Evolutionary conservation across 2,329 filamentous ascomycete species (phyloP).

Genomic region (Cercospora citrullina): DNA sequence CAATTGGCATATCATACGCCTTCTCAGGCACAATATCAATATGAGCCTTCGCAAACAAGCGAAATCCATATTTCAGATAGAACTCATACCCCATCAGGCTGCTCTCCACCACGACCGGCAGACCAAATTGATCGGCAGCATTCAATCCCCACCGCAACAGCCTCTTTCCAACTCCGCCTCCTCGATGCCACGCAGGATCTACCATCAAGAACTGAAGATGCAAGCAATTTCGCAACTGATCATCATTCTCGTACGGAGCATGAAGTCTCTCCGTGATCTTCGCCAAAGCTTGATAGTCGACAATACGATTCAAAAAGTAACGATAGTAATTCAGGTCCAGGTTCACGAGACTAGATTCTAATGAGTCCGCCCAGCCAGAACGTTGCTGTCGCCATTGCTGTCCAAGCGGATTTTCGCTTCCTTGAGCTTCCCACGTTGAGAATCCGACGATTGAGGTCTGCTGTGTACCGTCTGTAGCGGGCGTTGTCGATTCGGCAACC

Average conservation of each 20-base stretch:
- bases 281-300: constrained; percentile 21
- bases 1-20: constrained; percentile 26
- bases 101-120: constrained; percentile 24
- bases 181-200: constrained; percentile 24
- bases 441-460: constrained; percentile 22
- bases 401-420: constrained; percentile 17
- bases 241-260: constrained; percentile 15
- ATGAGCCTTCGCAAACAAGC: constrained; percentile 16
- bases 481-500: constrained; percentile 20
- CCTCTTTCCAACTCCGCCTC: constrained; percentile 20
- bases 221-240: constrained; percentile 16
- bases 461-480: constrained; percentile 12
- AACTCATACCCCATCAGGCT: constrained; percentile 25
- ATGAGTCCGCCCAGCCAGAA: neutral
- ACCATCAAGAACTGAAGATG: constrained; percentile 28
- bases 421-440: constrained; percentile 24
- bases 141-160: constrained; percentile 26
- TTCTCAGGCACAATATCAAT: constrained; percentile 26
- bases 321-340: constrained; percentile 22
- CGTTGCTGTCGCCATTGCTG: constrained; percentile 18
- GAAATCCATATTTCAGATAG: constrained; percentile 27
- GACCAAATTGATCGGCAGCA: constrained; percentile 10
- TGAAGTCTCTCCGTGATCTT: constrained; percentile 17
- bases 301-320: constrained; percentile 22
- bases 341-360: constrained; percentile 18